These are phyloP conservation scores for Apiosordaria backusii DNA, from an alignment of 495 filamentous ascomycete genomes.

Conservation along the genomic window DNA sequence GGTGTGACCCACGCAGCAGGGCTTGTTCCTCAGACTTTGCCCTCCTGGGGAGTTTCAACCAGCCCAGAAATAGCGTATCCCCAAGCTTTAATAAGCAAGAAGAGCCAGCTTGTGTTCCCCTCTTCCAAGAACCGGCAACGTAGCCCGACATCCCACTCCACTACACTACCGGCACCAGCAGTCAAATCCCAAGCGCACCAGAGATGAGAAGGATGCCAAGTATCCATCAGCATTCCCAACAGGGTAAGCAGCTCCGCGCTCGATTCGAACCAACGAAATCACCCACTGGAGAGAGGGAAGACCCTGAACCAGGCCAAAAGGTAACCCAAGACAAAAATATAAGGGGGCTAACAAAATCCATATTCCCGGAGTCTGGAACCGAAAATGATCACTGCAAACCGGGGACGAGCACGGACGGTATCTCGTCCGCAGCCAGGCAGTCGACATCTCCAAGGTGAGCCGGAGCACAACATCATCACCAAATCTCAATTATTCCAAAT, in stretches of 20 bases:
- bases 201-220: neutral
- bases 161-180: neutral
- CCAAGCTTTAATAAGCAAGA: neutral
- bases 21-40: no score
- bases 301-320: neutral
- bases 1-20: no score
- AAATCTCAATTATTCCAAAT: neutral
- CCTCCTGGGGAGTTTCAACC: no score
- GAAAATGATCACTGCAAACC: neutral
- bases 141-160: slow-evolving; percentile 9
- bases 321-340: neutral
- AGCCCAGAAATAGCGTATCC: no score
- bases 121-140: slow-evolving; percentile 11
- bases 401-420: neutral
- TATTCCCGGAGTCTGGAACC: neutral
- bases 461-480: neutral
- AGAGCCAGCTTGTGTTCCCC: slow-evolving; percentile 1
- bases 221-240: neutral
- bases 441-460: no score
- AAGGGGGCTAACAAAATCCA: neutral
- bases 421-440: neutral
- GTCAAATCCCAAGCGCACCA: neutral
- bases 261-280: neutral
- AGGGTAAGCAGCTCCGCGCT: slow-evolving; percentile 8
- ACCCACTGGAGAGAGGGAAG: neutral